Evolutionary conservation across 257 asterid genomes (phyloP).

Genomic region (Avicennia marina): DNA sequence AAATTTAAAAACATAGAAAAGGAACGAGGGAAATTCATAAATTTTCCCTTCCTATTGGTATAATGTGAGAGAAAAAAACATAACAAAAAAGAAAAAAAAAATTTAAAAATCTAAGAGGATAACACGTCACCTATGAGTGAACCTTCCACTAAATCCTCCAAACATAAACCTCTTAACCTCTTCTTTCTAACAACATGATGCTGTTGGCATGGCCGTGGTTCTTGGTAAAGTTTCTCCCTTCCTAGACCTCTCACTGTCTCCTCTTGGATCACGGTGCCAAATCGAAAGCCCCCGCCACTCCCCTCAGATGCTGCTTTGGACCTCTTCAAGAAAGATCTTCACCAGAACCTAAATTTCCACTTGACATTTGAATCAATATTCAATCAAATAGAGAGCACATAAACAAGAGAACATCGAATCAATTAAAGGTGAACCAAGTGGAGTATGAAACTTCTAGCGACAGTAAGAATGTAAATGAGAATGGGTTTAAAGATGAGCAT

Average conservation of each 20-base stretch:
- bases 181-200: slow-evolving; percentile 13
- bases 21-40: too few species aligned
- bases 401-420: slow-evolving; percentile 36
- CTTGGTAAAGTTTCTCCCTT: slow-evolving; percentile 56
- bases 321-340: slow-evolving; percentile 48
- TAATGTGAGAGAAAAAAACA: too few species aligned
- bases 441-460: slow-evolving; percentile 82
- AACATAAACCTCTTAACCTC: not conserved
- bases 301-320: slow-evolving; percentile 46
- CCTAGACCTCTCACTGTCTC: slow-evolving; percentile 56
- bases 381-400: slow-evolving; percentile 43
- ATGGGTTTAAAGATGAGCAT: slow-evolving; percentile 48
- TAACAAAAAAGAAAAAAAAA: too few species aligned
- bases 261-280: slow-evolving; percentile 30
- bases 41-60: too few species aligned
- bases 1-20: too few species aligned
- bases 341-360: slow-evolving; percentile 27
- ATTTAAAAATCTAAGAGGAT: too few species aligned
- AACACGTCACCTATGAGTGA: too few species aligned
- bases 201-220: slow-evolving; percentile 57
- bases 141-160: too few species aligned
- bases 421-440: slow-evolving; percentile 56
- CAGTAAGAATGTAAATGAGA: slow-evolving; percentile 74
- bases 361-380: slow-evolving; percentile 45
- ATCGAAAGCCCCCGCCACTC: slow-evolving; percentile 27